A percentile compares a stretch with the other conserved stretches of the same genome.
Conservation (phyloP, 2,329 filamentous ascomycete species). For the Onygena corvina region DNA sequence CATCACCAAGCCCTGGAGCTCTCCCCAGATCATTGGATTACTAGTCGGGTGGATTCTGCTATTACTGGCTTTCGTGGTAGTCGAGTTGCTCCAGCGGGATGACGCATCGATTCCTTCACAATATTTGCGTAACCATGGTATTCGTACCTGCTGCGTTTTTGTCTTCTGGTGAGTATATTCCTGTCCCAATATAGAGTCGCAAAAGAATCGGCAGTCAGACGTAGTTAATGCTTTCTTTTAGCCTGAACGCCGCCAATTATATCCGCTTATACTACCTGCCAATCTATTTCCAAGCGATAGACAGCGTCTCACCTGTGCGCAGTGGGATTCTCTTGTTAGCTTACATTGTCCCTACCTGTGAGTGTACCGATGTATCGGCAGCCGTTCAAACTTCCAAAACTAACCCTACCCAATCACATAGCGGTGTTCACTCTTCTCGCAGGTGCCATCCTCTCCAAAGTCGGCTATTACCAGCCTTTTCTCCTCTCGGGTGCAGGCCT, state of each 20-base stretch:
- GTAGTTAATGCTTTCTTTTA: too few species aligned
- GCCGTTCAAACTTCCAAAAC: neutral
- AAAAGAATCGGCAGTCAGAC: too few species aligned
- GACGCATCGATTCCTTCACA: slow-evolving; percentile 22
- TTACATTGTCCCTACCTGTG: neutral
- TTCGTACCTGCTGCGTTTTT: neutral
- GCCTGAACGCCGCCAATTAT: too few species aligned
- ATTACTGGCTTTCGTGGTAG: slow-evolving; percentile 12
- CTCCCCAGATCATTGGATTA: slow-evolving; percentile 16
- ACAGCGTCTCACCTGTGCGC: slow-evolving; percentile 28
- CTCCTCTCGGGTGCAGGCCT: neutral
- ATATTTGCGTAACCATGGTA: slow-evolving; percentile 22
- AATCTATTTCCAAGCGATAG: slow-evolving; percentile 34
- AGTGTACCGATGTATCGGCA: neutral
- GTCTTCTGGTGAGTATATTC: neutral
- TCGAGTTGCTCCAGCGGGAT: slow-evolving; percentile 15
- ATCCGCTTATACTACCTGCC: slow-evolving; percentile 15
- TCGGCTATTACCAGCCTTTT: neutral
- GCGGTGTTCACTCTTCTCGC: neutral
- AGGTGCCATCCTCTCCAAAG: neutral
- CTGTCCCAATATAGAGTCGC: too few species aligned
- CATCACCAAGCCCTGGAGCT: slow-evolving; percentile 16
- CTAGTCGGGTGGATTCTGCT: slow-evolving; percentile 16
- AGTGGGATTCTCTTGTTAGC: slow-evolving; percentile 25
- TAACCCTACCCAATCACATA: neutral